Percentiles rank a stretch among this genome's conserved stretches.
phyloP scores from a whole-genome alignment of 2,329 filamentous ascomycete species.

The Fusarium lateritium region DNA sequence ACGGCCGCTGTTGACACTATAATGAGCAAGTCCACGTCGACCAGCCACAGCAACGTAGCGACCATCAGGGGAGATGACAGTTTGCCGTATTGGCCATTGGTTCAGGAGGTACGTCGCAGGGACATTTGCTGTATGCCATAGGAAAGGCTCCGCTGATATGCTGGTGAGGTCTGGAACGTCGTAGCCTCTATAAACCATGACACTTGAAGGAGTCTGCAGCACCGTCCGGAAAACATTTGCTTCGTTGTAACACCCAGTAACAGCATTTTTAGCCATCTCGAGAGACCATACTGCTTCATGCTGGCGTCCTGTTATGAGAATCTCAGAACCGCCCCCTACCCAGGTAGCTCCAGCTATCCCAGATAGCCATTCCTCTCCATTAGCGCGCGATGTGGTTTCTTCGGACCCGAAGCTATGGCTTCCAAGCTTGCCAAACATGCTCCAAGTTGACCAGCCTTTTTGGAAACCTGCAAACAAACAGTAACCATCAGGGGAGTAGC shows the following conservation, averaged over 20 bases:
- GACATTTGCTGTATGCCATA: slow-evolving; percentile 96
- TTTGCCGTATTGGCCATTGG: slow-evolving; percentile 93
- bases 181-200: slow-evolving; percentile 95
- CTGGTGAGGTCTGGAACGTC: slow-evolving; percentile 91
- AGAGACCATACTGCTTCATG: slow-evolving; percentile 88
- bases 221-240: slow-evolving; percentile 92
- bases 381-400: slow-evolving; percentile 71
- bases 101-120: slow-evolving; percentile 87
- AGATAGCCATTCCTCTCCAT: slow-evolving; percentile 87
- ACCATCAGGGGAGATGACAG: slow-evolving; percentile 91
- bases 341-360: slow-evolving; percentile 85
- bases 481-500: slow-evolving; percentile 95
- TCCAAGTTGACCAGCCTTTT: slow-evolving; percentile 96
- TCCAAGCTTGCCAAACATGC: slow-evolving; percentile 93
- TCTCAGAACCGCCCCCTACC: slow-evolving; percentile 89
- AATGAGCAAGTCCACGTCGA: slow-evolving; percentile 90
- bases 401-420: slow-evolving; percentile 87
- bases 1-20: slow-evolving; percentile 92
- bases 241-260: slow-evolving; percentile 90
- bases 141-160: slow-evolving; percentile 89
- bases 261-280: slow-evolving; percentile 94
- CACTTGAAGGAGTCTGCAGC: slow-evolving; percentile 86
- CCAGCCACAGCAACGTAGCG: slow-evolving; percentile 98
- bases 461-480: slow-evolving; percentile 95
- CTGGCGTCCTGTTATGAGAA: slow-evolving; percentile 79